These are phyloP conservation scores for Phaeotremella fagi DNA, from an alignment of 768 basidiomycete species.

Conservation along the genomic window DNA sequence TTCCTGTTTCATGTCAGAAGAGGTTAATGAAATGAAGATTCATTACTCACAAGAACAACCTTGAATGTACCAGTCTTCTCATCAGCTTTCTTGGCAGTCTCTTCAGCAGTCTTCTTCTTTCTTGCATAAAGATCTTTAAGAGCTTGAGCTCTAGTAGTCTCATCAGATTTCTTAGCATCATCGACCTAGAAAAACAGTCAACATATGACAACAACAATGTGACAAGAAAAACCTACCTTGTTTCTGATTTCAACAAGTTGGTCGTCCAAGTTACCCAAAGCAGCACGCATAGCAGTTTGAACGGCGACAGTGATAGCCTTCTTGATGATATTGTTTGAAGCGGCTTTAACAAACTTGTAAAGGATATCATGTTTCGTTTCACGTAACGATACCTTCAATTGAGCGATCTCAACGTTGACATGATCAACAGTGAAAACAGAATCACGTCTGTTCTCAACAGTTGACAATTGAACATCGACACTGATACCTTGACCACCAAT, in stretches of 20 bases:
- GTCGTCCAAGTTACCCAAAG: slow-evolving; percentile 79
- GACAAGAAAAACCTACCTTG: slow-evolving; percentile 11
- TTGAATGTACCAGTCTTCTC: slow-evolving; percentile 61
- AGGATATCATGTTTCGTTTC: slow-evolving; percentile 85
- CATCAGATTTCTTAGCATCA: slow-evolving; percentile 54
- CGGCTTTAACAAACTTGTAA: slow-evolving; percentile 62
- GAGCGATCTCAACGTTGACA: slow-evolving; percentile 74
- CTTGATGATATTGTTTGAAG: slow-evolving; percentile 64
- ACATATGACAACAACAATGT: slow-evolving; percentile 50
- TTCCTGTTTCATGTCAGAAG: slow-evolving; percentile 14
- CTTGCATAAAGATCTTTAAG: slow-evolving; percentile 43
- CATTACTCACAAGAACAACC: slow-evolving; percentile 67
- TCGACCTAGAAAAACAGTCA: slow-evolving; percentile 52
- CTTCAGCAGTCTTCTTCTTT: slow-evolving; percentile 52
- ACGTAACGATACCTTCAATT: slow-evolving; percentile 82
- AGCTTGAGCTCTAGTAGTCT: slow-evolving; percentile 35
- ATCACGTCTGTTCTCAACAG: slow-evolving; percentile 47
- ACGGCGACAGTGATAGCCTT: slow-evolving; percentile 60
- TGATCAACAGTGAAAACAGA: slow-evolving; percentile 50
- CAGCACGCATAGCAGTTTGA: slow-evolving; percentile 66
- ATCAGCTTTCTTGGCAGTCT: slow-evolving; percentile 50
- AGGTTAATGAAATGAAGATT: slow-evolving; percentile 35
- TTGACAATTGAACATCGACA: slow-evolving; percentile 53
- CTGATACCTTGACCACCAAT: slow-evolving; percentile 76
- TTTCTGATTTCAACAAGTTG: slow-evolving; percentile 76